Base-by-base conservation (phyloP, 257 asterid species). In the Voacanga thouarsii region DNA sequence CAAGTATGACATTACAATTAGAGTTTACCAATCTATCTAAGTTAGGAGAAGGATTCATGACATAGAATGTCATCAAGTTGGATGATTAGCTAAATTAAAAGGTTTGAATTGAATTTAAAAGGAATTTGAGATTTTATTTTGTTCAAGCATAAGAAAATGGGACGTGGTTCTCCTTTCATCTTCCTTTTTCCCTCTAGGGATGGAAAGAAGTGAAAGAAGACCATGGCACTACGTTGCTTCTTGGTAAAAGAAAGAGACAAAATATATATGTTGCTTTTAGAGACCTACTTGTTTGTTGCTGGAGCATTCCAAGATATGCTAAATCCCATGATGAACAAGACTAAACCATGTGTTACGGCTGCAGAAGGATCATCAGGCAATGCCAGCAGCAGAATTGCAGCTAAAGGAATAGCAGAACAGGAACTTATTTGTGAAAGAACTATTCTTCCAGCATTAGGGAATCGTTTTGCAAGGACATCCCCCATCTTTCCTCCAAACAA, bases 401-500 rank as follows among this genome's bases (percentile, higher is more conserved):
- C 97, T 30, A 92, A 79, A 19, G 98, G 98, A 24, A 95, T 84
- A 3, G 90, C 94, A 0, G 96, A 90, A 39, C 91, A 96, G 6
- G 99, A 85, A 87, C 99, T 95, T 37, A 95, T 88, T 83, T 95
- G 99, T 0, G 99, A 77, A 1, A 92, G 83, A 41, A 90, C 86
- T 51, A 93, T 91, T 78, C 99, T 86, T 41, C 99, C 98, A 16
- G 90, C 80, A 77, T 94, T 89, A 14, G 97, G 99, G 8, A 90
- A 81, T n/a, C 83, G 79, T 78, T 80, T 84, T 6, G 96, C 88
- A 56, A 94, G 86, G 11, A 75, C 4, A 75, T 94, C 99, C 18
- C 97, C 99, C 95, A 91, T 88, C 76, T 81, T 88, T 49, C 98
- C 98, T 16, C 98, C 97, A 74, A 92, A 87, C 80, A 94, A 79